phyloP scores from a whole-genome alignment of 768 basidiomycete genomes.

The Roridomyces roridus region DNA sequence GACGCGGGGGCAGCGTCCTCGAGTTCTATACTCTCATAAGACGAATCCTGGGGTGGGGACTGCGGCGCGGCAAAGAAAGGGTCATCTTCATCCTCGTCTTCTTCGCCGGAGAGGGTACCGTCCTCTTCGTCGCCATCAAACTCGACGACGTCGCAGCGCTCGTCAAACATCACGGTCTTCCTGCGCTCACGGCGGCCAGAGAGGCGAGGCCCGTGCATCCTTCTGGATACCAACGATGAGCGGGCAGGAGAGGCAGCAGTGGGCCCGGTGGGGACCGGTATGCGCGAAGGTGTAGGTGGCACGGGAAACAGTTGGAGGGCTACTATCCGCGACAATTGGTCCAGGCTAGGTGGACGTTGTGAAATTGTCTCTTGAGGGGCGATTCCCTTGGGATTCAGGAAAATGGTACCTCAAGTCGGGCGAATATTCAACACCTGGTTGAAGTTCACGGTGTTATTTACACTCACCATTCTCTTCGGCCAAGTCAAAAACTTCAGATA shows the following conservation, averaged over 20 bases:
- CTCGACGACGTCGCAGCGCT: conserved; percentile 82
- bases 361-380: too few relatives aligned
- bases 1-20: too few relatives aligned
- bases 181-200: conserved; percentile 59
- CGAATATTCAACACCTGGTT: too few relatives aligned
- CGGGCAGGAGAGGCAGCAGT: conserved; percentile 58
- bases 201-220: conserved; percentile 78
- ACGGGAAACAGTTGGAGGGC: too few relatives aligned
- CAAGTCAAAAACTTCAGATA: too few relatives aligned
- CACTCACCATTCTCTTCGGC: too few relatives aligned
- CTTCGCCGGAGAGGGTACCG: conserved; percentile 21
- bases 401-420: too few relatives aligned
- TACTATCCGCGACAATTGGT: too few relatives aligned
- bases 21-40: conserved; percentile 52
- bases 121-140: conserved; percentile 68
- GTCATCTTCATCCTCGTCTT: conserved; percentile 39
- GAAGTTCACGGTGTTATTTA: too few relatives aligned
- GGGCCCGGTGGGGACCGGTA: conserved; percentile 29
- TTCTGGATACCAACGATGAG: conserved; percentile 71
- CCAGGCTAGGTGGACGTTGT: too few relatives aligned
- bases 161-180: conserved; percentile 83
- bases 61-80: conserved; percentile 49
- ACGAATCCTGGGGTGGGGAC: conserved; percentile 38
- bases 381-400: too few relatives aligned
- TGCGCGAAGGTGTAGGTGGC: conserved; percentile 25